Evolutionary conservation across 345 rosid genomes (phyloP).

Genomic region (Excoecaria agallocha): DNA sequence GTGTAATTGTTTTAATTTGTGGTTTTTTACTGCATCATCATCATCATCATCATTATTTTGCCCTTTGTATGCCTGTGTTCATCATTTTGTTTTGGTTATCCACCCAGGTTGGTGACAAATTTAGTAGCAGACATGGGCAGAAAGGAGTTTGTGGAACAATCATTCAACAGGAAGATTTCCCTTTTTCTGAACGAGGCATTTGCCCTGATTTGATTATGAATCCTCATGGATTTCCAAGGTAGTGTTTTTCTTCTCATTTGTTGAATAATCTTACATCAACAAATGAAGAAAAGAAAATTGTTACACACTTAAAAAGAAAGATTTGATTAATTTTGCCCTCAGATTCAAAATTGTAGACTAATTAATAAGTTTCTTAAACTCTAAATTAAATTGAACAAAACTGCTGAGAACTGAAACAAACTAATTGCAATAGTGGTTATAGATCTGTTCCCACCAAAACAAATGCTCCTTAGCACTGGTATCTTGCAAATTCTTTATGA

Average conservation of each 20-base stretch:
- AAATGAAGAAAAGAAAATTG: not conserved
- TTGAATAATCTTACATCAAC: not conserved
- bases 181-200: slow-evolving; percentile 93
- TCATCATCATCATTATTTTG: not conserved
- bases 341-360: not conserved
- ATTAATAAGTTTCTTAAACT: not conserved
- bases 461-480: not conserved
- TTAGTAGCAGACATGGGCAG: slow-evolving; percentile 98
- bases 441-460: not conserved
- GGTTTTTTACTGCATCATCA: not conserved
- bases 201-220: slow-evolving; percentile 98
- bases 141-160: slow-evolving; percentile 98
- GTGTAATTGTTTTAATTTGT: not conserved
- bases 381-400: not conserved
- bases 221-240: slow-evolving; percentile 99
- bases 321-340: not conserved
- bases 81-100: slow-evolving; percentile 9
- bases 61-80: not conserved
- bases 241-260: slow-evolving; percentile 1
- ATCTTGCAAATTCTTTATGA: not conserved
- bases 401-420: not conserved
- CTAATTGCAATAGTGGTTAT: not conserved
- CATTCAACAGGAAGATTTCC: slow-evolving; percentile 91
- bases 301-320: not conserved
- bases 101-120: slow-evolving; percentile 84